phyloP scores from a whole-genome alignment of 768 basidiomycete genomes.

The Scleroderma citrinum region DNA sequence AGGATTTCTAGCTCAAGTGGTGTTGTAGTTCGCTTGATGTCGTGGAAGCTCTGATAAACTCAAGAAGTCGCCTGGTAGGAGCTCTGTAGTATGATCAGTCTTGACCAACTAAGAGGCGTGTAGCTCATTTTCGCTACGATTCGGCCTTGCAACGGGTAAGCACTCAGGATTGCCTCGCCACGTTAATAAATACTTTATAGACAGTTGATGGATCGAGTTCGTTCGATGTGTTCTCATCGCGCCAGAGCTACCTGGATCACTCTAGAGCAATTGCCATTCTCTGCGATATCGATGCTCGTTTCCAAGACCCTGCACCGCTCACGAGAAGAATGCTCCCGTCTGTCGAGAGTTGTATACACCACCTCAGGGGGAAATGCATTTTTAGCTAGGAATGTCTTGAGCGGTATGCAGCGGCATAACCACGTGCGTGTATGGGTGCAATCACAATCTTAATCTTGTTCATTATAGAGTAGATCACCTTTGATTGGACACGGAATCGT shows the following conservation, averaged over 20 bases:
- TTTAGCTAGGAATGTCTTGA: conserved; percentile 57
- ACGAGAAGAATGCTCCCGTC: conserved; percentile 46
- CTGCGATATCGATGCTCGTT: conserved; percentile 53
- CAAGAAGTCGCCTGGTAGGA: conserved; percentile 56
- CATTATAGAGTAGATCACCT: conserved; percentile 44
- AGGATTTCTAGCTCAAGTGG: not conserved
- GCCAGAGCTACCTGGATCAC: conserved; percentile 62
- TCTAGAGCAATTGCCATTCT: conserved; percentile 52
- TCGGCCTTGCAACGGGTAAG: conserved; percentile 50
- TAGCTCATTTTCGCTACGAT: conserved; percentile 63
- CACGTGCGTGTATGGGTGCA: conserved; percentile 37
- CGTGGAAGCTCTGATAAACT: conserved; percentile 57
- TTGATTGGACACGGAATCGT: conserved; percentile 57
- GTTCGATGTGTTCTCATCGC: conserved; percentile 50
- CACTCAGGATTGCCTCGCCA: conserved; percentile 1
- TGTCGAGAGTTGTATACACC: conserved; percentile 51
- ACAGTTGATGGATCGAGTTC: conserved; percentile 43
- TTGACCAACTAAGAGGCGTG: conserved; percentile 1
- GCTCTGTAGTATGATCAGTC: not conserved
- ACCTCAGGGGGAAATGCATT: conserved; percentile 68
- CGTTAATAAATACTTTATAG: conserved; percentile 11
- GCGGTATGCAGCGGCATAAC: conserved; percentile 56
- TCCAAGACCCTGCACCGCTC: conserved; percentile 57
- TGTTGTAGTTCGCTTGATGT: conserved; percentile 56
- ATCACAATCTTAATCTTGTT: not conserved